These are phyloP conservation scores for Suillus lakei DNA, from an alignment of 768 basidiomycete genomes.

Conservation along the genomic window DNA sequence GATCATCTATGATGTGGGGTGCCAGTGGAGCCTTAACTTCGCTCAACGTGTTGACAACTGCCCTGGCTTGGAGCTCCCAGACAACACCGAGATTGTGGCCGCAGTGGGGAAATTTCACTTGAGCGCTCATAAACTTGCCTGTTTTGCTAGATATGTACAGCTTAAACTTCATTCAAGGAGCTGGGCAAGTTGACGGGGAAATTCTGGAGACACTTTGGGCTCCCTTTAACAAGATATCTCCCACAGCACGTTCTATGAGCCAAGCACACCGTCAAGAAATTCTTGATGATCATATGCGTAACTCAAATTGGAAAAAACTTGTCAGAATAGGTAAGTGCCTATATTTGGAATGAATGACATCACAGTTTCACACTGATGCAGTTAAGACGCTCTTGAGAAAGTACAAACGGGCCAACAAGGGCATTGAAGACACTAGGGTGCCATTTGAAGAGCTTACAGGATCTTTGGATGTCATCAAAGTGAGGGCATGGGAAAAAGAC, in stretches of 20 bases:
- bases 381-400: neutral
- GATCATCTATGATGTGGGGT: conserved; percentile 36
- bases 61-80: no score
- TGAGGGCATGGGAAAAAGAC: neutral
- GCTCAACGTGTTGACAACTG: neutral
- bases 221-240: no score
- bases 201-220: conserved; percentile 36
- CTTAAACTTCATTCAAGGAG: conserved; percentile 35
- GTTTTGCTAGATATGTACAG: conserved; percentile 34
- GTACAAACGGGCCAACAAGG: no score
- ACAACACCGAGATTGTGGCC: conserved; percentile 23
- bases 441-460: conserved; percentile 4
- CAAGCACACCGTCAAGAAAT: no score
- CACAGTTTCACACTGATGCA: no score
- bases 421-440: conserved; percentile 1
- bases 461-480: neutral
- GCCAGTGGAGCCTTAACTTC: conserved; percentile 28
- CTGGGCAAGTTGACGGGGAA: conserved; percentile 31
- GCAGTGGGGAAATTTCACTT: conserved; percentile 26
- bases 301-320: conserved; percentile 40
- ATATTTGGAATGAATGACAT: no score
- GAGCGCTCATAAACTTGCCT: conserved; percentile 19
- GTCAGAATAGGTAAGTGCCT: conserved; percentile 22
- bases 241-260: no score
- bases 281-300: conserved; percentile 38